Evolutionary conservation across 1,139 yeast species (phyloP).

Genomic region (Lodderomyces beijingensis): DNA sequence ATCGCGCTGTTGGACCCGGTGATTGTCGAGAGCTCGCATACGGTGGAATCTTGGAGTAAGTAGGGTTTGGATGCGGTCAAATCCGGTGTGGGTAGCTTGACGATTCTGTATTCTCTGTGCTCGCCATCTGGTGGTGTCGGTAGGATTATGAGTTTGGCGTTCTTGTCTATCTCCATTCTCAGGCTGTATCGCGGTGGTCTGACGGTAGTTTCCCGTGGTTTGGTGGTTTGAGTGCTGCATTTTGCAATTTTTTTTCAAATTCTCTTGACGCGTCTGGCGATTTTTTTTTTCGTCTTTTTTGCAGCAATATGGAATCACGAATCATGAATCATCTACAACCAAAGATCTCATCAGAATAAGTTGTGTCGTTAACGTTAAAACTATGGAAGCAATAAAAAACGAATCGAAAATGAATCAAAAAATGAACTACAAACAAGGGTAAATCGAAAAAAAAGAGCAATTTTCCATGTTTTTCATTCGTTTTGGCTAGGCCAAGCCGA

Average conservation of each 20-base stretch:
- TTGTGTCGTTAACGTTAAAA: no score
- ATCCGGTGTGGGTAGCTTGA: conserved; percentile 23
- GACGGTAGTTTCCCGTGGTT: no score
- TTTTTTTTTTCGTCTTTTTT: no score
- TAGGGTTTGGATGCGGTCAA: conserved; percentile 17
- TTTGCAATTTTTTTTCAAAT: no score
- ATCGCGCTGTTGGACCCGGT: conserved; percentile 22
- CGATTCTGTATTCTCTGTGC: conserved; percentile 14
- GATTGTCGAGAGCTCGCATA: conserved; percentile 33
- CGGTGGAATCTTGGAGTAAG: conserved; percentile 14
- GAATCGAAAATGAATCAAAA: no score
- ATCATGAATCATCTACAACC: no score
- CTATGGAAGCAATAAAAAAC: no score
- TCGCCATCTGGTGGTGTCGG: conserved; percentile 5
- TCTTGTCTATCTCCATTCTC: conserved; percentile 10
- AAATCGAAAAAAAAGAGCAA: no score
- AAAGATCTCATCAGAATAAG: no score
- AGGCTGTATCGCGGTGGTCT: no score
- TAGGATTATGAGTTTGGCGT: conserved; percentile 9
- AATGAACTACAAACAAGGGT: neutral
- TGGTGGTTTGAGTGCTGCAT: no score
- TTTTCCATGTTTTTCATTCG: neutral
- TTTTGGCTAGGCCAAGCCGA: neutral
- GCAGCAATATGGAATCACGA: no score
- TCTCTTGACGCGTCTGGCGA: neutral